phyloP scores from a whole-genome alignment of 176 grass and related monocot genomes.

The Thinopyrum elongatum region DNA sequence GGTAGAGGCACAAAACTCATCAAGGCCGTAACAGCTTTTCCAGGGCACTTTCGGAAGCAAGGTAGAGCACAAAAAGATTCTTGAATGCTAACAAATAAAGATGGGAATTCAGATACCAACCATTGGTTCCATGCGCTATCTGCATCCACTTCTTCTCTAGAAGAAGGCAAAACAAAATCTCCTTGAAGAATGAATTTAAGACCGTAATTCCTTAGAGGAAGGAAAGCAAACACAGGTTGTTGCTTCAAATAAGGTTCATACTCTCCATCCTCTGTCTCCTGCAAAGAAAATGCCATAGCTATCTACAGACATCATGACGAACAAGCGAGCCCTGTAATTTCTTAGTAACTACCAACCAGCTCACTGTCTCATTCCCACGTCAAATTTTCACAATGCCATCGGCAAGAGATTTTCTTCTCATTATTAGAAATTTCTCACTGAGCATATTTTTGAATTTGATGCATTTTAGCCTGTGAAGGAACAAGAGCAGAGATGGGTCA shows the following conservation, averaged over 20 bases:
- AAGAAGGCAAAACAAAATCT: slow-evolving; percentile 15
- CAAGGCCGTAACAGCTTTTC: not conserved
- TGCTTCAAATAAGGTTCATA: slow-evolving; percentile 11
- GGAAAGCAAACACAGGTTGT: slow-evolving; percentile 17
- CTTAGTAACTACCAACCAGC: slow-evolving; percentile 74
- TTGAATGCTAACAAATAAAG: not conserved
- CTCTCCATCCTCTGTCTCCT: not conserved
- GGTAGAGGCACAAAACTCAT: slow-evolving; percentile 13
- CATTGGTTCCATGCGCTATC: slow-evolving; percentile 3
- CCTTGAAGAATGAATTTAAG: slow-evolving; percentile 20
- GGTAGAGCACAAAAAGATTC: not conserved
- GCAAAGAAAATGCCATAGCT: slow-evolving; percentile 7
- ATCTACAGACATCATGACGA: slow-evolving; percentile 1
- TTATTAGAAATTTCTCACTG: slow-evolving; percentile 45
- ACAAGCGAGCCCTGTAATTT: not conserved
- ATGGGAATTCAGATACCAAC: slow-evolving; percentile 1
- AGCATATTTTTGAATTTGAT: slow-evolving; percentile 79
- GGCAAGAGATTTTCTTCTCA: slow-evolving; percentile 64
- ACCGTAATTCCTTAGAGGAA: slow-evolving; percentile 2
- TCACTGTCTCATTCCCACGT: slow-evolving; percentile 67
- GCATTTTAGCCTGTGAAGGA: slow-evolving; percentile 31
- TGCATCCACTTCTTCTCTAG: slow-evolving; percentile 12
- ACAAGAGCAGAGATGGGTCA: slow-evolving; percentile 5
- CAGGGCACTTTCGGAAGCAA: not conserved
- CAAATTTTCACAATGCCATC: slow-evolving; percentile 83